These are phyloP conservation scores for Calonectria henricotiae DNA, from an alignment of 2,329 filamentous ascomycete genomes.

Conservation along the genomic window DNA sequence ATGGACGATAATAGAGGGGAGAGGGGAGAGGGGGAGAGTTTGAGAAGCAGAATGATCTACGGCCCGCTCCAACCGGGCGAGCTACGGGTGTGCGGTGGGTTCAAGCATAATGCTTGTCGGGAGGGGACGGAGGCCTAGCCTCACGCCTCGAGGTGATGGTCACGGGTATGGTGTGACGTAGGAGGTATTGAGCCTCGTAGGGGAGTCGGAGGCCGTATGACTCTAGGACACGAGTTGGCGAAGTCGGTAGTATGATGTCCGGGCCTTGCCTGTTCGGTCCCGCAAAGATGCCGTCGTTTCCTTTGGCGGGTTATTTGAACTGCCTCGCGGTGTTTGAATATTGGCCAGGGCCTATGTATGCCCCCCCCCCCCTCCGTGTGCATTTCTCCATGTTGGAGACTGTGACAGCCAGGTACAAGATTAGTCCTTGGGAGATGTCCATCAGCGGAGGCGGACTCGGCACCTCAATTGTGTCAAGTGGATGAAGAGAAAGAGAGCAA, in stretches of 20 bases:
- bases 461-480: background rate
- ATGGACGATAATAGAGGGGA: background rate
- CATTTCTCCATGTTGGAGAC: background rate
- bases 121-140: constrained; percentile 24
- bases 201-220: background rate
- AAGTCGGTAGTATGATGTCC: background rate
- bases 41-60: constrained; percentile 24
- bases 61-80: constrained; percentile 35
- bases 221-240: background rate
- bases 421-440: background rate
- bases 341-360: background rate
- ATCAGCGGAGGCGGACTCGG: background rate
- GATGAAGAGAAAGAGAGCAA: background rate
- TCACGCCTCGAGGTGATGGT: constrained; percentile 27
- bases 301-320: background rate
- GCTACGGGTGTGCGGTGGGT: constrained; percentile 19
- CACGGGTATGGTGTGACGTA: constrained; percentile 36
- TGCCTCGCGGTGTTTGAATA: background rate
- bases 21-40: background rate
- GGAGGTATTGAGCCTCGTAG: constrained; percentile 9
- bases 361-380: background rate
- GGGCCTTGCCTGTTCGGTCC: background rate
- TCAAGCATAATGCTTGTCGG: constrained; percentile 31
- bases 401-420: background rate
- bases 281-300: background rate